Evolutionary conservation across 257 asterid species (phyloP).

Genomic region (Salvia miltiorrhiza): DNA sequence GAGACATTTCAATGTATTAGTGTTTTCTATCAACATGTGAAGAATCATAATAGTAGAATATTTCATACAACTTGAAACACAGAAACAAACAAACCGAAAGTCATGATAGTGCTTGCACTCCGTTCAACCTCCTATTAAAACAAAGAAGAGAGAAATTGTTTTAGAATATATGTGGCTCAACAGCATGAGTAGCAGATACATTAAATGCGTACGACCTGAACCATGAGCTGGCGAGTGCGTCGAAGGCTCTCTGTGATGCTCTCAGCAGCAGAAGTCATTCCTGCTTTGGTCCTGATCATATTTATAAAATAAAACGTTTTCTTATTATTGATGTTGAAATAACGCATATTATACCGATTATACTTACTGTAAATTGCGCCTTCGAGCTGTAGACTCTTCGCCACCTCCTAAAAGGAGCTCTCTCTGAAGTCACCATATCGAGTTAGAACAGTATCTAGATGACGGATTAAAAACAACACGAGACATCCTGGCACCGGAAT

Average conservation of each 20-base stretch:
- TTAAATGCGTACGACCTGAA: constrained; percentile 61
- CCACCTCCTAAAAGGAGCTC: constrained; percentile 97
- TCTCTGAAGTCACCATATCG: constrained; percentile 51
- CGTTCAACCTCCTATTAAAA: constrained; percentile 81
- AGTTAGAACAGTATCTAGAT: constrained; percentile 7
- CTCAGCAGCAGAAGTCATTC: constrained; percentile 99
- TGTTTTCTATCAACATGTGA: not conserved
- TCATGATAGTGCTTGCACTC: constrained; percentile 78
- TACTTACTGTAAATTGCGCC: constrained; percentile 84
- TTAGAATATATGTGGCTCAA: not conserved
- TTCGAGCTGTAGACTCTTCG: constrained; percentile 84
- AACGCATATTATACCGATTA: constrained; percentile 3
- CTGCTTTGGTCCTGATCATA: constrained; percentile 76
- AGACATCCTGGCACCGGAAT: not conserved
- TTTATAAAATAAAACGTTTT: not conserved
- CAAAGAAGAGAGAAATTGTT: constrained; percentile 11
- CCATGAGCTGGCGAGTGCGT: constrained; percentile 95
- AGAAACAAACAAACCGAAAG: constrained; percentile 55
- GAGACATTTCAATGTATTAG: not conserved
- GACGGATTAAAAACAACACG: not conserved
- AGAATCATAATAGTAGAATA: not conserved
- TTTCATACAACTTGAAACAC: not conserved
- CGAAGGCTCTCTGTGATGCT: constrained; percentile 93
- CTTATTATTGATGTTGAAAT: not conserved
- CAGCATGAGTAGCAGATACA: constrained; percentile 1